Percentiles rank a stretch among this genome's conserved stretches.
These are phyloP conservation scores for Corymbia maculata DNA, from an alignment of 345 rosid species.

Conservation along the genomic window DNA sequence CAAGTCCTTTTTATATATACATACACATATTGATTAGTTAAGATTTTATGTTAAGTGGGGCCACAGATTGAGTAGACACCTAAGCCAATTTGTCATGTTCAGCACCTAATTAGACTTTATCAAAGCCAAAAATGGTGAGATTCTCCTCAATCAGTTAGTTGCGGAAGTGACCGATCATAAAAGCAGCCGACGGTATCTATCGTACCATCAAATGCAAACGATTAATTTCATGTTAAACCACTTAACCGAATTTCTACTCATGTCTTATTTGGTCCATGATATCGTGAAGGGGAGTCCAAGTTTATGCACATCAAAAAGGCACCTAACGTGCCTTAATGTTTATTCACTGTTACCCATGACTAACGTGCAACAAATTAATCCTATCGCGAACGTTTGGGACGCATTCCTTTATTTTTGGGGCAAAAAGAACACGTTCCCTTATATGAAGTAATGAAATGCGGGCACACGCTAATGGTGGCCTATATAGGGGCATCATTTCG, in stretches of 20 bases:
- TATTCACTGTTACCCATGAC: background rate
- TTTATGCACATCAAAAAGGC: background rate
- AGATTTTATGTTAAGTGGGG: background rate
- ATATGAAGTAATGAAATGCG: background rate
- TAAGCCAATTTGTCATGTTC: background rate
- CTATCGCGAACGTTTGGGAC: background rate
- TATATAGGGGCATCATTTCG: background rate
- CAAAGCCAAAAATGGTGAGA: background rate
- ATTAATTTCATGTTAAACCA: background rate
- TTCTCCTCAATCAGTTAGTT: background rate
- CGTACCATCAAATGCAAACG: background rate
- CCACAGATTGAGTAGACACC: background rate
- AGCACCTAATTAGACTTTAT: background rate
- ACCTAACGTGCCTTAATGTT: background rate
- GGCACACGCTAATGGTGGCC: background rate
- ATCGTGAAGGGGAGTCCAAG: background rate
- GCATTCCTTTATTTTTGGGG: background rate
- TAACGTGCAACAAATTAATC: background rate
- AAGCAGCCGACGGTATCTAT: background rate
- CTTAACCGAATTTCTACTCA: background rate
- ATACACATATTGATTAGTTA: background rate
- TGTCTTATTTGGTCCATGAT: background rate
- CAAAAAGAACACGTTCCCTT: background rate
- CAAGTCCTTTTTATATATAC: background rate
- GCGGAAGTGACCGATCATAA: background rate